Percentiles rank a stretch among this genome's conserved stretches.
These are phyloP conservation scores for Lachancea lanzarotensis DNA, from an alignment of 805 yeast species.

Conservation along the genomic window DNA sequence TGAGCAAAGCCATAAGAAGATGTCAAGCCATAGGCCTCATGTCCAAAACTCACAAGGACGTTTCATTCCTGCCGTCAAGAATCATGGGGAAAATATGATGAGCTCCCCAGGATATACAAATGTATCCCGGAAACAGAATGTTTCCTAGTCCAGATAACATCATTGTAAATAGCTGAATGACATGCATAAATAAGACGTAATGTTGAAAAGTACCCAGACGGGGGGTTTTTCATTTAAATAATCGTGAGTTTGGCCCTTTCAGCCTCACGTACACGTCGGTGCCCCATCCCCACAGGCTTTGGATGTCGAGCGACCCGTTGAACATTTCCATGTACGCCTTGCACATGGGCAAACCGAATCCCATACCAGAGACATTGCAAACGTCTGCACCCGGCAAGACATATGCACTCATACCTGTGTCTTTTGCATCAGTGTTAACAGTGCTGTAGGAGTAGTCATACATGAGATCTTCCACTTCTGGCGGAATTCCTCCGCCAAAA, in stretches of 20 bases:
- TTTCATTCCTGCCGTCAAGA: conserved; percentile 37
- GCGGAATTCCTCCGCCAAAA: conserved; percentile 82
- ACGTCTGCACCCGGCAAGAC: conserved; percentile 69
- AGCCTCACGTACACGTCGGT: conserved; percentile 64
- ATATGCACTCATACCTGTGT: conserved; percentile 44
- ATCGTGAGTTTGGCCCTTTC: conserved; percentile 26
- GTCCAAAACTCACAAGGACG: conserved; percentile 65
- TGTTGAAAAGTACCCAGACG: no score
- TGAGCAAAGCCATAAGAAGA: conserved; percentile 73
- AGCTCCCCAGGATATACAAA: background rate
- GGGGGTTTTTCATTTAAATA: conserved; percentile 2
- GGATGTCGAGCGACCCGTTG: conserved; percentile 62
- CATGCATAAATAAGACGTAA: background rate
- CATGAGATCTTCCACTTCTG: conserved; percentile 55
- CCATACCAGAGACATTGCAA: conserved; percentile 82
- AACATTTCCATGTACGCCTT: conserved; percentile 67
- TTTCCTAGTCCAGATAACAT: background rate
- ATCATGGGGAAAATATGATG: conserved; percentile 13
- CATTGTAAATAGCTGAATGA: background rate
- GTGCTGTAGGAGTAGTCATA: conserved; percentile 87
- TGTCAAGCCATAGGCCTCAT: conserved; percentile 75
- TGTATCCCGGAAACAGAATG: background rate
- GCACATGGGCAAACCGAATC: conserved; percentile 87
- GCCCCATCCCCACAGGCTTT: conserved; percentile 70
- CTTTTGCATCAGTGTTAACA: conserved; percentile 50